These are phyloP conservation scores for Didymella exigua DNA, from an alignment of 2,329 filamentous ascomycete genomes.

Conservation along the genomic window DNA sequence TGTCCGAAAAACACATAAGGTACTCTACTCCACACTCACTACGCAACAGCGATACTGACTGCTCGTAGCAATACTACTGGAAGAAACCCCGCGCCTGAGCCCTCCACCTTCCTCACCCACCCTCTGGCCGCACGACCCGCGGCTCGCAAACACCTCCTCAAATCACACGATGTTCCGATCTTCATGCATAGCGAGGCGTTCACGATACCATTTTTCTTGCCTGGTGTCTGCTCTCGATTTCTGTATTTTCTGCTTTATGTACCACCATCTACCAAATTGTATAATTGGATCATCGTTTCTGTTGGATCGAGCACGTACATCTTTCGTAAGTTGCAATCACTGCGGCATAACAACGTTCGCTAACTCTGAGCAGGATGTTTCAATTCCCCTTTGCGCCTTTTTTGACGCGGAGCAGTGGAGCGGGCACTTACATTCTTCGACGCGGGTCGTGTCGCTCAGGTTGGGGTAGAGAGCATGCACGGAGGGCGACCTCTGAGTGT, in stretches of 20 bases:
- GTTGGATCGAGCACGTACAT: slow-evolving; percentile 8
- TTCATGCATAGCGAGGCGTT: slow-evolving; percentile 49
- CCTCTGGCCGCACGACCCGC: background rate
- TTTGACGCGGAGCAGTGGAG: background rate
- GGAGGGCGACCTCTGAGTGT: background rate
- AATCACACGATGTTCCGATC: slow-evolving; percentile 19
- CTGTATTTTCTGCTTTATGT: slow-evolving; percentile 17
- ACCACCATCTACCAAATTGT: slow-evolving; percentile 28
- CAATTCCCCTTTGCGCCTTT: background rate
- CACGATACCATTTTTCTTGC: slow-evolving; percentile 37
- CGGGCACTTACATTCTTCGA: background rate
- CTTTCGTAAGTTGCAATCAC: background rate
- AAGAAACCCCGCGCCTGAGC: slow-evolving; percentile 59
- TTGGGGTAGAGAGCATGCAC: background rate
- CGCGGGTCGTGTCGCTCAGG: background rate
- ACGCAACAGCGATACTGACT: slow-evolving; percentile 15
- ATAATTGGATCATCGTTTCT: slow-evolving; percentile 10
- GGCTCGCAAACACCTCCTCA: background rate
- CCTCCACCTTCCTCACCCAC: background rate
- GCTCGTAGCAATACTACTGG: slow-evolving; percentile 71
- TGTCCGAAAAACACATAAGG: slow-evolving; percentile 97
- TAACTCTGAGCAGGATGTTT: background rate
- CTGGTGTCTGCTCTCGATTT: slow-evolving; percentile 20
- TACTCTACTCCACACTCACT: slow-evolving; percentile 52
- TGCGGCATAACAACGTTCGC: background rate